phyloP scores from a whole-genome alignment of 768 basidiomycete genomes.

The Suillus ampliporus region DNA sequence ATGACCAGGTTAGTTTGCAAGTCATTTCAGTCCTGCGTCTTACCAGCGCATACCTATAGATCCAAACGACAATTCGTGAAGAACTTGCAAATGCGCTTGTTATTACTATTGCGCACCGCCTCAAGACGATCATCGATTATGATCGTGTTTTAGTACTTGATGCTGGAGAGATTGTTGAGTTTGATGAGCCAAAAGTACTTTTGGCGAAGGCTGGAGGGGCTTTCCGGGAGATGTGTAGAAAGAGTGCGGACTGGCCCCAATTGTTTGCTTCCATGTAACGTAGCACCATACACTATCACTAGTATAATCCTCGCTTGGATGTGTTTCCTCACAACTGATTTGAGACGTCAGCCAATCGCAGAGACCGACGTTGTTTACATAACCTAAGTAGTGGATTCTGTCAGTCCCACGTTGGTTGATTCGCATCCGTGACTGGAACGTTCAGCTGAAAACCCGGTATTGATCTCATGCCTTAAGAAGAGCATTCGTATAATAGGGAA shows the following conservation, averaged over 20 bases:
- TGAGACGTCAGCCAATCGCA: neutral
- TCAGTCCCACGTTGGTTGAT: neutral
- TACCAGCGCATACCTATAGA: conserved; percentile 43
- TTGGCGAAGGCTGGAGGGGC: conserved; percentile 57
- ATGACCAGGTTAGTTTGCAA: conserved; percentile 57
- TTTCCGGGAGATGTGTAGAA: conserved; percentile 72
- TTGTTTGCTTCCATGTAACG: conserved; percentile 36
- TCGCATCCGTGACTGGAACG: conserved; percentile 1
- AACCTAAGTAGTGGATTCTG: no score
- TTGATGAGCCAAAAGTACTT: conserved; percentile 66
- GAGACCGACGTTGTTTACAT: no score
- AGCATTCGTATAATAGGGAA: conserved; percentile 68
- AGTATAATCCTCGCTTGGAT: neutral
- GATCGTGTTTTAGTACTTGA: conserved; percentile 77
- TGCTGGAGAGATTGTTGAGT: conserved; percentile 76
- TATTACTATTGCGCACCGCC: conserved; percentile 83
- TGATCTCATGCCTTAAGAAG: conserved; percentile 43
- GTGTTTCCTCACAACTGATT: no score
- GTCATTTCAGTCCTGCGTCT: conserved; percentile 1
- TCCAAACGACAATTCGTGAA: conserved; percentile 75
- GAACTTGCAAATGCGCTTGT: conserved; percentile 75
- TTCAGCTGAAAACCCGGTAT: conserved; percentile 53
- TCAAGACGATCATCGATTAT: conserved; percentile 80
- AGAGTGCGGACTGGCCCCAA: conserved; percentile 59
- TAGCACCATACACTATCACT: neutral